Evolutionary conservation across 129 eudicot genomes (phyloP).

Genomic region (Silybum marianum): DNA sequence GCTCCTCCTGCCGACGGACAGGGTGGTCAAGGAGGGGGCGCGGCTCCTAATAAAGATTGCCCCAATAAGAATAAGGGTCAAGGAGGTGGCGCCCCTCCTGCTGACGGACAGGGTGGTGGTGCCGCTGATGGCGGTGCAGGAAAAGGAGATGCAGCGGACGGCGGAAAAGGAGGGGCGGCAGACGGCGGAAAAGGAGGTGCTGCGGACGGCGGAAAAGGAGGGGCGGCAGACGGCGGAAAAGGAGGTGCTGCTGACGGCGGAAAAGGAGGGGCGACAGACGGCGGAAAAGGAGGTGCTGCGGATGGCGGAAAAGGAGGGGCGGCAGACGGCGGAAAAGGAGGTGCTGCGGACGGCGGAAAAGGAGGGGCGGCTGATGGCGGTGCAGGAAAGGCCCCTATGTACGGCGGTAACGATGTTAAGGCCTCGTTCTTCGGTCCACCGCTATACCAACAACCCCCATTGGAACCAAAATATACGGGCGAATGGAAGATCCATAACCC

Average conservation of each 20-base stretch:
- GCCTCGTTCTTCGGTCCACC: background rate
- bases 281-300: background rate
- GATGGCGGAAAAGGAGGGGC: background rate
- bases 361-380: background rate
- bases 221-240: background rate
- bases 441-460: constrained; percentile 11
- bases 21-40: background rate
- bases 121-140: too few species aligned
- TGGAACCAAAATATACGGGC: constrained; percentile 31
- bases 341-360: background rate
- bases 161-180: background rate
- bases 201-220: background rate
- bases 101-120: background rate
- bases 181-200: background rate
- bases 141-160: background rate
- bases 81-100: background rate
- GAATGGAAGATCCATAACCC: constrained; percentile 36
- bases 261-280: background rate
- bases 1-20: too few species aligned
- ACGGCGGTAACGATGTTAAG: background rate
- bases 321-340: background rate
- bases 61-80: background rate
- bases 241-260: background rate
- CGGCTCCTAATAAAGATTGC: background rate
- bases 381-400: background rate